A percentile compares a stretch with the other conserved stretches of the same genome.
These are phyloP conservation scores for Thalassiosira exigua DNA, from an alignment of 352 stramenopile genomes.

Conservation along the genomic window DNA sequence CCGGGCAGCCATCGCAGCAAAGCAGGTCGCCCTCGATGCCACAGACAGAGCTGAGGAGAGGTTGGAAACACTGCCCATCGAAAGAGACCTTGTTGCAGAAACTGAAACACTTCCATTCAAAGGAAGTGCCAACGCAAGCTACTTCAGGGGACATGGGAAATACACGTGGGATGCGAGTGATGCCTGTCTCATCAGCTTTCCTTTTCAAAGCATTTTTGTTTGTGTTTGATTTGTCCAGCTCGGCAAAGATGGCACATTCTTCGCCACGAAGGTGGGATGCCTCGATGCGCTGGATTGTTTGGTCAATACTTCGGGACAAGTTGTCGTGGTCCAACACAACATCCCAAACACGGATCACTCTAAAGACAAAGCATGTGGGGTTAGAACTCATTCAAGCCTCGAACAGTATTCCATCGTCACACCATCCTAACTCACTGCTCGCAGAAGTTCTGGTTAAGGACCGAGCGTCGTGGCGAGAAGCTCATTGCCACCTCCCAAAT, in stretches of 20 bases:
- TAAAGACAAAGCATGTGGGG: too few relatives aligned
- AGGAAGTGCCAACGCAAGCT: conserved; percentile 4
- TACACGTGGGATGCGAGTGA: conserved; percentile 43
- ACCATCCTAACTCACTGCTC: too few relatives aligned
- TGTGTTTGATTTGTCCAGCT: conserved; percentile 50
- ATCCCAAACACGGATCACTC: conserved; percentile 45
- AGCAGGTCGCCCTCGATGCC: too few relatives aligned
- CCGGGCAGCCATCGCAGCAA: too few relatives aligned
- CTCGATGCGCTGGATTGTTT: conserved; percentile 29
- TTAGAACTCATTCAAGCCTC: too few relatives aligned
- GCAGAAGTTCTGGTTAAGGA: conserved; percentile 2
- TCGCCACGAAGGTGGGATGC: conserved; percentile 37
- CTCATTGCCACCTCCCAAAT: conserved; percentile 59
- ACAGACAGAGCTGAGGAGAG: too few relatives aligned
- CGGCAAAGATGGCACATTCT: conserved; percentile 36
- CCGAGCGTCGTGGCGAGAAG: background rate
- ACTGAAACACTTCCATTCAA: too few relatives aligned
- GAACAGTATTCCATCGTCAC: too few relatives aligned
- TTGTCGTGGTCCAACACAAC: conserved; percentile 44
- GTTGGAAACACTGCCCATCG: too few relatives aligned
- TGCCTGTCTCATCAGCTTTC: background rate
- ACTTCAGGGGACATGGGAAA: conserved; percentile 57
- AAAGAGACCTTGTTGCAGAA: too few relatives aligned
- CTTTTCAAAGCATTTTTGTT: too few relatives aligned
- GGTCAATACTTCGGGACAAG: conserved; percentile 30